These are phyloP conservation scores for Daldinia vernicosa DNA, from an alignment of 495 filamentous ascomycete species.

Conservation along the genomic window DNA sequence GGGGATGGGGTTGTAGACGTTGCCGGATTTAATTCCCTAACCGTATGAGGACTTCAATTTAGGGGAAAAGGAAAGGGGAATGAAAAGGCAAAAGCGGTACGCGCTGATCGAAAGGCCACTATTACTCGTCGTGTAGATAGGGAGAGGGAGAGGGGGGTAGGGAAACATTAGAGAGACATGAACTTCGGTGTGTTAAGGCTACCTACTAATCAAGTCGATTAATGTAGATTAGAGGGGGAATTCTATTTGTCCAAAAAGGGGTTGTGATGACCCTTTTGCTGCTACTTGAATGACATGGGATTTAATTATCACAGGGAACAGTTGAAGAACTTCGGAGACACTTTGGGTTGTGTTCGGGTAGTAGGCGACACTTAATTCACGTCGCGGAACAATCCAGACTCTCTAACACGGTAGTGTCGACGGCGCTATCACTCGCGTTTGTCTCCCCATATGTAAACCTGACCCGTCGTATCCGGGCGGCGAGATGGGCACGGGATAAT, in stretches of 20 bases:
- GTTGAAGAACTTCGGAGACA: constrained; percentile 21
- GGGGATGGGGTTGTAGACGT: not conserved
- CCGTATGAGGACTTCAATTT: constrained; percentile 13
- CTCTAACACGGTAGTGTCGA: constrained; percentile 12
- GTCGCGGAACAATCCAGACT: constrained; percentile 34
- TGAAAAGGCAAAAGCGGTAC: not conserved
- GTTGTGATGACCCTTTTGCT: constrained; percentile 17
- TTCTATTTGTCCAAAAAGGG: constrained; percentile 20
- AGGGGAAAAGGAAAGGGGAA: constrained; percentile 5
- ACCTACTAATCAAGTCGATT: constrained; percentile 16
- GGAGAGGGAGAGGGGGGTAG: not conserved
- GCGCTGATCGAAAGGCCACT: not conserved
- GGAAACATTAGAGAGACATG: constrained; percentile 9
- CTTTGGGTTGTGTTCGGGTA: constrained; percentile 35
- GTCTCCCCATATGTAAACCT: constrained; percentile 28
- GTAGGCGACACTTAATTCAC: constrained; percentile 20
- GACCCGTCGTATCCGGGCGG: constrained; percentile 32
- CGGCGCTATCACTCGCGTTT: constrained; percentile 18
- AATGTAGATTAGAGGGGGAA: not conserved
- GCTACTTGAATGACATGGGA: constrained; percentile 21
- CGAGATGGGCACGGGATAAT: constrained; percentile 22
- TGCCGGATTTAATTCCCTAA: constrained; percentile 30
- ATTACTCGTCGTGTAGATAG: not conserved
- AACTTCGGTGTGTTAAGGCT: constrained; percentile 25
- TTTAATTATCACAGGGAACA: constrained; percentile 30